Base-by-base conservation (phyloP, 768 basidiomycete genomes). In the Pleurotus pulmonarius region DNA sequence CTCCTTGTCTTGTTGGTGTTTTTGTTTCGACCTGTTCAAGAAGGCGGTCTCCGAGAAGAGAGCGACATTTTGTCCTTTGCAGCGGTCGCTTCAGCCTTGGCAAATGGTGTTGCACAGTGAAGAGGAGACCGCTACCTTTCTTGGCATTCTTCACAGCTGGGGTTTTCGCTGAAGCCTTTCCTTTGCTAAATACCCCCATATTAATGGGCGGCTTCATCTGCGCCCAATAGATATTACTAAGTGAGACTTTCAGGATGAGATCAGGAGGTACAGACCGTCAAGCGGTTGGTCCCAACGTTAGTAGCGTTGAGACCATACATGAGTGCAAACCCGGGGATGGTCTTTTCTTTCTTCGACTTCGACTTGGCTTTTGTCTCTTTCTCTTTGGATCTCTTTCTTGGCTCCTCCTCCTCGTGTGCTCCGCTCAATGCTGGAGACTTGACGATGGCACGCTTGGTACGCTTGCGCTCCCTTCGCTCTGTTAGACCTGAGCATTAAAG, bases 281-380 rank as follows among this genome's bases (percentile, higher is more conserved):
- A 64, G 40, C 87, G 78, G 56, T 80, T 76, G 52, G 76, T 80
- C 12, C 85, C 83, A 2, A 89, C 75, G 59, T 85, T 87, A 4
- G 77, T 79, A 0, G 87, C 81, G 13, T 76, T 69, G 64, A 88
- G 86, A 0, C 84, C 85, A 59, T 87, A 83, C 83, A 89, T 83
- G 24, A 89, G 72, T 0, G 86, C 85, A 34, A 87, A 72, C 3
- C 78, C 82, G 1, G 78, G 69, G 7, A 79, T 73, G 8, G 74
- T 56, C 45, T 70, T 78, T n/a, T 67, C 69, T 52, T 67, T 70
- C 41, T 64, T 56, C 29, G 61, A 66, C 53, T 65, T 65, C 46
- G 44, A 64, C 40, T 59, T 64, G 46, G 40, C 58, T 45, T 66
- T 66, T 29, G 52, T 8, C 67, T 70, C 65, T 44, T 49, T 58